phyloP scores from a whole-genome alignment of 2,329 filamentous ascomycete genomes.

The Colletotrichum neosansevieriae region DNA sequence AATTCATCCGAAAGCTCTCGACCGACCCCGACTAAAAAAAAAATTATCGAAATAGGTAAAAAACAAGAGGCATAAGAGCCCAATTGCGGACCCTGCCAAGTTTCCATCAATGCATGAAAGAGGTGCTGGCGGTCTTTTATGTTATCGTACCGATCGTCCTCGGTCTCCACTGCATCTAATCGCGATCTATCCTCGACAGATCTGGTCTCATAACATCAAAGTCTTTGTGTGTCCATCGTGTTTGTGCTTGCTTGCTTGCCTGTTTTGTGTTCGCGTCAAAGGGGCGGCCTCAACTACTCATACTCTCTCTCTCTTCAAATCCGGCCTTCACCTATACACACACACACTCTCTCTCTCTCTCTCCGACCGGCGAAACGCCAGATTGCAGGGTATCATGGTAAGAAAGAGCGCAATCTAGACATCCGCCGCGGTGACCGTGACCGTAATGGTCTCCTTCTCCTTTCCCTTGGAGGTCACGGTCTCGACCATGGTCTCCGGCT shows the following conservation, averaged over 20 bases:
- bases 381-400: constrained; percentile 40
- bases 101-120: constrained; percentile 7
- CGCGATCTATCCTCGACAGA: constrained; percentile 3
- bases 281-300: constrained; percentile 31
- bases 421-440: constrained; percentile 33
- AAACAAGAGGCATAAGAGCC: background rate
- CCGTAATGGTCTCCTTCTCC: constrained; percentile 31
- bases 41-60: constrained; percentile 26
- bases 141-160: background rate
- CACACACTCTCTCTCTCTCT: background rate
- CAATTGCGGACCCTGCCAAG: constrained; percentile 1
- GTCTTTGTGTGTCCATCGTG: background rate
- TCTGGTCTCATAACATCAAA: background rate
- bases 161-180: constrained; percentile 23
- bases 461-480: constrained; percentile 7
- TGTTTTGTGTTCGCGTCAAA: constrained; percentile 40
- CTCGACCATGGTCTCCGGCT: constrained; percentile 24
- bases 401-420: constrained; percentile 35
- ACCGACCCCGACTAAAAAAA: constrained; percentile 4
- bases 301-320: background rate
- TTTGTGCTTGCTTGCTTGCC: constrained; percentile 22
- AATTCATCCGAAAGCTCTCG: background rate
- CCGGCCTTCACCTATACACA: background rate
- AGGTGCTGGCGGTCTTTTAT: background rate
- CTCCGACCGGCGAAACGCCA: background rate